A percentile compares a stretch with the other conserved stretches of the same genome.
These are phyloP conservation scores for Hypoxylon cercidicola DNA, from an alignment of 495 filamentous ascomycete genomes.

Conservation along the genomic window DNA sequence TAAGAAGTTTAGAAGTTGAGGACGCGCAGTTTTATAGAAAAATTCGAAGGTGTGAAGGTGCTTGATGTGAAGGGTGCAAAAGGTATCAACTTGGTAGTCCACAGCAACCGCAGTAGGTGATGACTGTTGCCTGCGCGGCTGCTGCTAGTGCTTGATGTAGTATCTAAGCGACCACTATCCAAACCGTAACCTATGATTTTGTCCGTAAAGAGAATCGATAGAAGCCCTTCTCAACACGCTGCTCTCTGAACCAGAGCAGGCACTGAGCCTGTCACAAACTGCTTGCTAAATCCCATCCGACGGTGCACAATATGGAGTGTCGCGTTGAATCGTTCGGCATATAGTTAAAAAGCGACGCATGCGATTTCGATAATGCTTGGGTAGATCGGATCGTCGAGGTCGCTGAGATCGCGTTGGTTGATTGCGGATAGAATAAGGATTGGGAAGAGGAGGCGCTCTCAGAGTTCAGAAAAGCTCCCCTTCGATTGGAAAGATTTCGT, in stretches of 20 bases:
- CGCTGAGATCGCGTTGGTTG: constrained; percentile 10
- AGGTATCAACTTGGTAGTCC: no score
- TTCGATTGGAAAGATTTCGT: constrained; percentile 46
- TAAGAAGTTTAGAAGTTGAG: neutral
- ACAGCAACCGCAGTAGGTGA: no score
- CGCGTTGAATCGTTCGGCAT: constrained; percentile 2
- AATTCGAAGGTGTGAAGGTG: no score
- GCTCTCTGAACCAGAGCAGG: constrained; percentile 37
- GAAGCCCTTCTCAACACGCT: constrained; percentile 10
- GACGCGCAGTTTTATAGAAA: neutral
- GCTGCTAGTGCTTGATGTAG: no score
- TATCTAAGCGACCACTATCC: no score
- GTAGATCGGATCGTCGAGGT: neutral
- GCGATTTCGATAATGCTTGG: constrained; percentile 4
- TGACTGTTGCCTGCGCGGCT: no score
- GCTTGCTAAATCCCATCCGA: constrained; percentile 39
- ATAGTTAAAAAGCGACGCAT: constrained; percentile 19
- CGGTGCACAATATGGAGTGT: constrained; percentile 2
- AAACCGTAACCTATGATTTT: no score
- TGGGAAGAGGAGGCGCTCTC: constrained; percentile 36
- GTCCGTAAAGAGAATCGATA: no score
- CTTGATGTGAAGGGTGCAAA: neutral
- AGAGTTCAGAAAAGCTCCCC: constrained; percentile 35
- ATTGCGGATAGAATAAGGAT: constrained; percentile 7
- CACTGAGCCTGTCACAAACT: constrained; percentile 41